Evolutionary conservation across 495 filamentous ascomycete species (phyloP).

Genomic region (Lophiostoma macrostomum): DNA sequence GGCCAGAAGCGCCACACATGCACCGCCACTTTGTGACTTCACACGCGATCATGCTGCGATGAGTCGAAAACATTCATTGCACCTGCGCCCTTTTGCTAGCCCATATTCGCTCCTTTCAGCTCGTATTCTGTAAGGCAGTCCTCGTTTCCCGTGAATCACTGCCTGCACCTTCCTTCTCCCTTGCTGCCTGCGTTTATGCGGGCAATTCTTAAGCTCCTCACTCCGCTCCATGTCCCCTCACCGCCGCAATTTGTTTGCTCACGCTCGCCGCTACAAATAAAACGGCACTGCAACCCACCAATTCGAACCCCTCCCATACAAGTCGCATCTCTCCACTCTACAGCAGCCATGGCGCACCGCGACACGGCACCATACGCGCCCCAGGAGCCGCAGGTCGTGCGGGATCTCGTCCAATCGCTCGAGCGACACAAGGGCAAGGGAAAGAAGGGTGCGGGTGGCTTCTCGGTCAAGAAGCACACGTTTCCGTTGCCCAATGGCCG

Average conservation of each 20-base stretch:
- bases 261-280: constrained; percentile 12
- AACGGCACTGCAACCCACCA: constrained; percentile 6
- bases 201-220: not conserved
- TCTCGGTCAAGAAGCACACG: constrained; percentile 70
- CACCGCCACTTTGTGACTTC: no score
- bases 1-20: no score
- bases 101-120: not conserved
- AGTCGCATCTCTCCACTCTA: constrained; percentile 1
- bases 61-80: not conserved
- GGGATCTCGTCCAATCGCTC: constrained; percentile 58
- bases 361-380: constrained; percentile 52
- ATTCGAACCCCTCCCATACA: not conserved
- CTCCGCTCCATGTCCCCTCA: constrained; percentile 12
- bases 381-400: constrained; percentile 64
- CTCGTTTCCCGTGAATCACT: not conserved
- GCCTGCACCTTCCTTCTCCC: not conserved
- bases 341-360: constrained; percentile 38
- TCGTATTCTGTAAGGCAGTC: constrained; percentile 4
- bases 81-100: constrained; percentile 12
- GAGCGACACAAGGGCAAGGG: constrained; percentile 49
- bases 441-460: constrained; percentile 41
- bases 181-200: constrained; percentile 31
- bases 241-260: constrained; percentile 5
- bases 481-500: constrained; percentile 61
- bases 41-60: no score